phyloP scores from a whole-genome alignment of 345 rosid species.

The Populus ilicifolia region DNA sequence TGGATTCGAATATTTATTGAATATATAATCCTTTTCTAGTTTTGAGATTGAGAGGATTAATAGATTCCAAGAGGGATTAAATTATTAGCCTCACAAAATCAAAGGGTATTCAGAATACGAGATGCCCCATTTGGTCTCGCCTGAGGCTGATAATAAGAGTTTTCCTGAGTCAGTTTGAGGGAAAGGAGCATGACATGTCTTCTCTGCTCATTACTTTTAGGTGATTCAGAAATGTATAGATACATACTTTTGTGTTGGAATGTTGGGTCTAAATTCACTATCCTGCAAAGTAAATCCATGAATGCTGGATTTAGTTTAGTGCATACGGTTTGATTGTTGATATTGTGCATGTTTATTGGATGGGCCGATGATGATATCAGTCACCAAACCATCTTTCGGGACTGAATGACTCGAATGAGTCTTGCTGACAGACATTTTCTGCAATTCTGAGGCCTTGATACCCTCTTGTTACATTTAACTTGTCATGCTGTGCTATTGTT shows the following conservation, averaged over 20 bases:
- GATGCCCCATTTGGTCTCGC: background rate
- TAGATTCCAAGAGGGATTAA: background rate
- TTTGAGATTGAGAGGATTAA: background rate
- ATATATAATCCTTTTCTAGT: background rate
- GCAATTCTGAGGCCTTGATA: constrained; percentile 18
- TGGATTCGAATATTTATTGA: constrained; percentile 14
- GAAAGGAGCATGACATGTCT: no score
- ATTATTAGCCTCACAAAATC: background rate
- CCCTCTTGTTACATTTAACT: no score
- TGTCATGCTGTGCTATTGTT: no score
- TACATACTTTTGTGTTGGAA: no score
- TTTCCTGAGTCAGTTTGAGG: no score
- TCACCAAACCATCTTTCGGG: constrained; percentile 22
- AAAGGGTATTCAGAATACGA: background rate
- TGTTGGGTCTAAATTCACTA: background rate
- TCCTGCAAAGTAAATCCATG: background rate
- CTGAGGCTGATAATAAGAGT: no score
- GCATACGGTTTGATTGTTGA: background rate
- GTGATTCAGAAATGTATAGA: no score
- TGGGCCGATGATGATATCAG: constrained; percentile 14
- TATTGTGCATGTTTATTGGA: background rate
- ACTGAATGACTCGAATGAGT: constrained; percentile 16
- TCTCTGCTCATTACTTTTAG: no score
- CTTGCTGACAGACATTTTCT: constrained; percentile 10
- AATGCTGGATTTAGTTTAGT: background rate